Evolutionary conservation across 2,329 filamentous ascomycete species (phyloP).

Genomic region (Diplodia mutila): DNA sequence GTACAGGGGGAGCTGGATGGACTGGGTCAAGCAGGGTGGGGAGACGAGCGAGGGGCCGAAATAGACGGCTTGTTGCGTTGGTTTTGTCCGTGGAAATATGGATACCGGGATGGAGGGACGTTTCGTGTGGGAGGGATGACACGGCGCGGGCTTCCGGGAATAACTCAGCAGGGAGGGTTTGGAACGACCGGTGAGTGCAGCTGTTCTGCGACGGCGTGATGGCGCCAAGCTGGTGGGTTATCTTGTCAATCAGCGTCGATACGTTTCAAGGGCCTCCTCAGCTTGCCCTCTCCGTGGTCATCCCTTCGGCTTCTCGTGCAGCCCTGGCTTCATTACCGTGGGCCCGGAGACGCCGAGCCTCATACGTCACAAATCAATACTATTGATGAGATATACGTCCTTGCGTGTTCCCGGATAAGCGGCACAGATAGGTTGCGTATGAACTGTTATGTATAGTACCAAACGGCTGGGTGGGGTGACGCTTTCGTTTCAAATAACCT

Average conservation of each 20-base stretch:
- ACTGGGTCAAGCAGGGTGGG: slow-evolving; percentile 79
- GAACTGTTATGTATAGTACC: background rate
- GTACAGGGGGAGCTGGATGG: slow-evolving; percentile 76
- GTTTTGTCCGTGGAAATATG: background rate
- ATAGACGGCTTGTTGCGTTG: too few species aligned
- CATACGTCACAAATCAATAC: slow-evolving; percentile 10
- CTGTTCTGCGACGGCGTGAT: background rate
- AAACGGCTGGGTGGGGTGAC: background rate
- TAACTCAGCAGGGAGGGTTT: background rate
- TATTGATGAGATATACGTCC: background rate
- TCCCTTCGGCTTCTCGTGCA: background rate
- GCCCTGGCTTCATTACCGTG: background rate
- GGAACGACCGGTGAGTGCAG: background rate
- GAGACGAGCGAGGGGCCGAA: slow-evolving; percentile 36
- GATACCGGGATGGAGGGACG: background rate
- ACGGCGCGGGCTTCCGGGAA: background rate
- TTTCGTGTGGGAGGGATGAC: background rate
- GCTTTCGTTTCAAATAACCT: slow-evolving; percentile 1
- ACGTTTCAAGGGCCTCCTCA: background rate
- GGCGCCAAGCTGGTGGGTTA: background rate
- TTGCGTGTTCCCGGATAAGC: background rate
- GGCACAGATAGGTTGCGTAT: background rate
- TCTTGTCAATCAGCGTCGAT: background rate
- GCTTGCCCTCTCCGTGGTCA: background rate
- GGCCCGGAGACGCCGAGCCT: background rate